Base-by-base conservation (phyloP, 1,139 yeast genomes). In the Tardiomyces blankii region DNA sequence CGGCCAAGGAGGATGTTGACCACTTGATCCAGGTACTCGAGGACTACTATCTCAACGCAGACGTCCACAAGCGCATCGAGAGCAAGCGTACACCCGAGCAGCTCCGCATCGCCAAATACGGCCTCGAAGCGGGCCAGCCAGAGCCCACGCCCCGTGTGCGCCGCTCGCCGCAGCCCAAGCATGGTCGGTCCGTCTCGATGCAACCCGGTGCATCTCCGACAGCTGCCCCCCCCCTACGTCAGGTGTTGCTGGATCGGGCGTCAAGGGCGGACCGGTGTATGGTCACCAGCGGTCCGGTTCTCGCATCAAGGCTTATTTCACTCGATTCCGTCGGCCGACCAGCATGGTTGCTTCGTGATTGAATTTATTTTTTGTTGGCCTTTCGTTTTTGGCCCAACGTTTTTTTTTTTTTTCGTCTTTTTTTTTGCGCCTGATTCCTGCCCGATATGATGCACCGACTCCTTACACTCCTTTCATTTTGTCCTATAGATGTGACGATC, bases 1-100 rank as follows among this genome's bases (percentile, higher is more conserved):
- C 66, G 3, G 49, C 55, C 6, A 19, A 38, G 7, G 49, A 49
- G 0, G 74, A 70, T 33, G 58, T 66, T 13, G 65, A 65, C 16
- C 35, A 30, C 16, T 11, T 30, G 11, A 5, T 5, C 35, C 35
- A 30, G 35, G 35, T 30, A 3, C n/a, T 30, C 9, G 35, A 30
- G 35, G 35, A 30, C 35, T 30, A 5, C 16, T 30, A 30, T 9
- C 5, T 30, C 9, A 30, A 30, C 5, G 35, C 35, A 30, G 35
- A 30, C 9, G 35, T 14, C 35, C 35, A 30, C 35, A 30, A 30
- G 35, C 35, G 35, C 16, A 30, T 30, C 16, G 35, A 12, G 16
- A 5, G 16, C 35, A 30, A 30, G 35, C 35, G 35, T 5, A 30
- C 35, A 5, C 35, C 35, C 16, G 35, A 30, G 35, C 35, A 30